Evolutionary conservation across 2,329 filamentous ascomycete species (phyloP).

Genomic region (Pezicula radicicola): DNA sequence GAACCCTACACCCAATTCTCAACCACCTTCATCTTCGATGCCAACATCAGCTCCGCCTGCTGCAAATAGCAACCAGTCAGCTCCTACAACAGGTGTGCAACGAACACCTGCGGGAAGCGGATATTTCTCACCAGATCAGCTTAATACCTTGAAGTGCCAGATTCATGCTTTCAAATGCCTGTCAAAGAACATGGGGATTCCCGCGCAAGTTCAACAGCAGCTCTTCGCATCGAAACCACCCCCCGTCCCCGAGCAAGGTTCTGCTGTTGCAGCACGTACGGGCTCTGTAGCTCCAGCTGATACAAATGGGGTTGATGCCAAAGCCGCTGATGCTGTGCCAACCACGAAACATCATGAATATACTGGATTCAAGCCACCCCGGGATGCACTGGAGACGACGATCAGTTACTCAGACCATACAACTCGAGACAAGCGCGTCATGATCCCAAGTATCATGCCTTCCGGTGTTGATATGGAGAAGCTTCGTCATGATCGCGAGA

Average conservation of each 20-base stretch:
- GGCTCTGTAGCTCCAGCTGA: constrained; percentile 31
- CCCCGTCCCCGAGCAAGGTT: constrained; percentile 13
- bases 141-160: constrained; percentile 76
- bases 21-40: constrained; percentile 16
- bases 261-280: constrained; percentile 18
- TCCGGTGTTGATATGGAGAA: constrained; percentile 85
- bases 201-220: constrained; percentile 73
- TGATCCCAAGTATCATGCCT: constrained; percentile 86
- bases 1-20: constrained; percentile 7
- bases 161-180: constrained; percentile 90
- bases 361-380: constrained; percentile 64
- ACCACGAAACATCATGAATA: constrained; percentile 51
- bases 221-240: constrained; percentile 67
- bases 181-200: constrained; percentile 81
- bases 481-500: constrained; percentile 80
- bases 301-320: constrained; percentile 23
- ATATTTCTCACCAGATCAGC: constrained; percentile 75
- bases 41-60: constrained; percentile 25
- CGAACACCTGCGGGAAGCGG: constrained; percentile 34
- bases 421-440: constrained; percentile 69
- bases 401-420: constrained; percentile 82
- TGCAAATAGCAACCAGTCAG: constrained; percentile 13
- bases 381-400: constrained; percentile 38
- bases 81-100: constrained; percentile 22
- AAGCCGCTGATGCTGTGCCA: constrained; percentile 21